A percentile compares a stretch with the other conserved stretches of the same genome.
Evolutionary conservation across 192 early-diverging fungal genomes (phyloP).

Genomic region (Coemansia sp.): DNA sequence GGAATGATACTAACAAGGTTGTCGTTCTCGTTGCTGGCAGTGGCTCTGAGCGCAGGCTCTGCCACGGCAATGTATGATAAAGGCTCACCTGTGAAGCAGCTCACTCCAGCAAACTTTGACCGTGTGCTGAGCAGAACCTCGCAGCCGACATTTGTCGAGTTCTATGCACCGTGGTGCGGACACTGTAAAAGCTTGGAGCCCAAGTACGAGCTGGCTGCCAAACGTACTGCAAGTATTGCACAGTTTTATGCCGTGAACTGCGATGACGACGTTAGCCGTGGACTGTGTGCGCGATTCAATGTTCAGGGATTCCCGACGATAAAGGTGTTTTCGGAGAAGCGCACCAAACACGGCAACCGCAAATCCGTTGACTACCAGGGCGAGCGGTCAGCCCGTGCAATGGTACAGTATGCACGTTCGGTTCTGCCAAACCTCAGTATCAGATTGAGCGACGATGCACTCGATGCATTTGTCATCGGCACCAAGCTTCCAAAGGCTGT

Average conservation of each 20-base stretch:
- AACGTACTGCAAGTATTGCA: constrained; percentile 78
- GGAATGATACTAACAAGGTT: constrained; percentile 4
- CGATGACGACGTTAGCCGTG: constrained; percentile 76
- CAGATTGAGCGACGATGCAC: constrained; percentile 12
- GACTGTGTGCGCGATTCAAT: constrained; percentile 73
- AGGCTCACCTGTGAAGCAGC: constrained; percentile 59
- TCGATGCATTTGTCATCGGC: constrained; percentile 61
- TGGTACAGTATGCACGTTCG: constrained; percentile 70
- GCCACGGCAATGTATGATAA: constrained; percentile 57
- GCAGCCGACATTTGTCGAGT: constrained; percentile 83
- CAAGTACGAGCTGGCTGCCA: constrained; percentile 87
- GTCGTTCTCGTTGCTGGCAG: constrained; percentile 9
- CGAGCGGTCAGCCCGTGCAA: constrained; percentile 77
- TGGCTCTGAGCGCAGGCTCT: constrained; percentile 15
- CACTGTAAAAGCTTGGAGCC: constrained; percentile 88
- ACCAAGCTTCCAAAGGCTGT: constrained; percentile 63
- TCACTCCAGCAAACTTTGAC: constrained; percentile 65
- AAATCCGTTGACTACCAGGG: constrained; percentile 77
- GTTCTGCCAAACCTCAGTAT: constrained; percentile 60
- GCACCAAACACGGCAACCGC: constrained; percentile 59
- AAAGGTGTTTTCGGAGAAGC: constrained; percentile 80
- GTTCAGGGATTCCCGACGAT: constrained; percentile 94
- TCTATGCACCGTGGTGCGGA: constrained; percentile 97
- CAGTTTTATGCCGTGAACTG: constrained; percentile 91
- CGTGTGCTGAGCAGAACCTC: constrained; percentile 60